Evolutionary conservation across 2,329 filamentous ascomycete genomes (phyloP).

Genomic region (Neoscytalidium dimidiatum): DNA sequence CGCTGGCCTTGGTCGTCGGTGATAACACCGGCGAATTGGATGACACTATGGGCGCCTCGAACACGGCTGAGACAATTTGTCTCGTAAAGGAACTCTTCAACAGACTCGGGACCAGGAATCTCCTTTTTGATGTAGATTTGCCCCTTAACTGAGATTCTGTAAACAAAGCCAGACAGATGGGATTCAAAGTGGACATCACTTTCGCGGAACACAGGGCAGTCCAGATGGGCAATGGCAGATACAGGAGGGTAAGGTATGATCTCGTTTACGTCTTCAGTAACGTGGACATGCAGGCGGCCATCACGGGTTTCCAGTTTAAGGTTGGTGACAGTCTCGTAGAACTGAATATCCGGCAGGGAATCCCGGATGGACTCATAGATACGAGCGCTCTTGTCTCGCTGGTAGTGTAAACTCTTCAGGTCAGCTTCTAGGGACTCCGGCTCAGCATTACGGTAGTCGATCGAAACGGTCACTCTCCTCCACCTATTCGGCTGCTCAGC

Average conservation of each 20-base stretch:
- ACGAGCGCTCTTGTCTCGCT: slow-evolving; percentile 71
- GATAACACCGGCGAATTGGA: slow-evolving; percentile 83
- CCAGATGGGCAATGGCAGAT: slow-evolving; percentile 72
- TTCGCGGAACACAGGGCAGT: slow-evolving; percentile 63
- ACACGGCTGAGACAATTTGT: slow-evolving; percentile 89
- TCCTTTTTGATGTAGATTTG: slow-evolving; percentile 92
- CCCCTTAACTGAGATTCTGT: slow-evolving; percentile 76
- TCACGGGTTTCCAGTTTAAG: slow-evolving; percentile 89
- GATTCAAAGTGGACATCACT: slow-evolving; percentile 80
- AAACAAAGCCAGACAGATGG: slow-evolving; percentile 96
- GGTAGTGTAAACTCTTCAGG: slow-evolving; percentile 73
- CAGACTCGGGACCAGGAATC: slow-evolving; percentile 90
- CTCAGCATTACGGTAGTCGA: slow-evolving; percentile 84
- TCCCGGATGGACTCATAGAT: slow-evolving; percentile 39
- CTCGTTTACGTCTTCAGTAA: slow-evolving; percentile 96
- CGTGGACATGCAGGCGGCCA: slow-evolving; percentile 88
- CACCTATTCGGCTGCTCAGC: slow-evolving; percentile 77
- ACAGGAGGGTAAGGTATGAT: slow-evolving; percentile 83
- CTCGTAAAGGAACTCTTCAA: slow-evolving; percentile 97
- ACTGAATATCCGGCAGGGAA: slow-evolving; percentile 89
- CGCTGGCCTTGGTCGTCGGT: slow-evolving; percentile 72
- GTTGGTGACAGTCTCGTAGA: slow-evolving; percentile 94
- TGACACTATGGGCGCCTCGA: slow-evolving; percentile 72
- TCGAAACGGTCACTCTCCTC: slow-evolving; percentile 87
- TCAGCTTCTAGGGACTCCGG: slow-evolving; percentile 84